Evolutionary conservation across 805 yeast genomes (phyloP), one percentile per base, ranked within the genome.

Genomic region (Yamadazyma sp.): DNA sequence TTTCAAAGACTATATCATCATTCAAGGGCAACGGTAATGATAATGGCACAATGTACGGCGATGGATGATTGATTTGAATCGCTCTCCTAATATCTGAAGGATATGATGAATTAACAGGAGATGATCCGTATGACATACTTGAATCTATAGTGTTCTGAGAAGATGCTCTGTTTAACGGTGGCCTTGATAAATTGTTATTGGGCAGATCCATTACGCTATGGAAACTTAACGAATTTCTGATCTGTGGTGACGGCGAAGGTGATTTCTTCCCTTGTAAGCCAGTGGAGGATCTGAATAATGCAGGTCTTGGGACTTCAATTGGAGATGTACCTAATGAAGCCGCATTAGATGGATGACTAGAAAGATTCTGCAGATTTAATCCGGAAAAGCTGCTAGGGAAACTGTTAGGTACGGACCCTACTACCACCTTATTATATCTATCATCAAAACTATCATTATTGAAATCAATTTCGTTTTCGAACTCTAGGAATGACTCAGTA

Each of bases 1-100:
- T 62, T 16, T 66, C 74, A 39, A 80, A 70, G 2, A 63, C 67
- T 0, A 55, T 45, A 0, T 60, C 59, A 35, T 74, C 76, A 36
- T 68, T 68, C 24, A 60, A 53, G 0, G 69, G 60, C 5, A 75
- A 40, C 0, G 75, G 75, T 1, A 75, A 31, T 5, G 64, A 54
- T 4, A 70, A 54, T 3, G 76, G 69, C 2, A 73, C 55, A 7
- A 70, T 47, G 43, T 59, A 65, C 6, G 67, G 66, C 1, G 65
- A 56, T 6, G 58, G 47, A 34, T 55, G 47, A 21, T 42, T 43
- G 20, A 44, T 30, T 35, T 30, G 40, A 6, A 44, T 34, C 3
- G 38, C 32, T 15, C 35, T 30, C 33, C 44, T 31, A 7, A 19
- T 22, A 28, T 38, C 43, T 4, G 9, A 14, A 1, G 31, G 27